Base-by-base conservation (phyloP, 2,329 filamentous ascomycete genomes). In the Epichloe hybrida region DNA sequence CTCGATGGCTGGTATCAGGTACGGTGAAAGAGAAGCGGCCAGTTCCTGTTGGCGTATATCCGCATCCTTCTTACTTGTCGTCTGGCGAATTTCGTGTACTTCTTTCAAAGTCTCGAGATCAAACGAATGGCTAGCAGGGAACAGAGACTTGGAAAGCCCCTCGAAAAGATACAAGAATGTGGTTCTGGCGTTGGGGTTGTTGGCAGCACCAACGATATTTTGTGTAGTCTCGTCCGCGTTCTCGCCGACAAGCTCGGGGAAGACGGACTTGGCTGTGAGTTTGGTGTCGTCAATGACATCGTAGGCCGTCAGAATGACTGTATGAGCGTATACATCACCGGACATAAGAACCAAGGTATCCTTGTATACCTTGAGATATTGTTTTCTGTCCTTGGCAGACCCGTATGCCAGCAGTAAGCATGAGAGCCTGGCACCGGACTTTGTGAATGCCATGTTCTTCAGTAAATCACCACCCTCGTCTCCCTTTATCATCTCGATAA, bases 201-300 rank as follows among this genome's bases (percentile, higher is more conserved):
- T 84, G 56, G 76, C 80, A 5, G 80, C 69, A 43, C 75, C 75
- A 20, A 86, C 68, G 47, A 88, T 72, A 54, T 84, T 84, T 57
- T 84, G 77, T 2, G 76, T 70, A 36, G 81, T 73, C 51, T 76
- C 75, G 50, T 82, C 74, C 23, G 77, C 74, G 53, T 81, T 79
- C 61, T 87, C 86, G 55, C 83, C 86, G 17, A 96, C 70, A 12
- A 98, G 74, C 66, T 97, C 91, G 0, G 87, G 76, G 67, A 95
- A 88, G 56, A 98, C 86, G 35, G 86, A 76, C 70, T 95, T 97
- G 48, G 82, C 76, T 3, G 82, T 87, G 61, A 95, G 75, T 56
- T 94, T 90, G 9, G 93, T 98, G 65, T 98, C 93, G 59, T 98
- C 93, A 46, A 95, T 82, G 46, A 95, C 83, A 60, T 97, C 93